Conservation (phyloP, 371 early-diverging fungal species). For the Gilbertella persicaria region DNA sequence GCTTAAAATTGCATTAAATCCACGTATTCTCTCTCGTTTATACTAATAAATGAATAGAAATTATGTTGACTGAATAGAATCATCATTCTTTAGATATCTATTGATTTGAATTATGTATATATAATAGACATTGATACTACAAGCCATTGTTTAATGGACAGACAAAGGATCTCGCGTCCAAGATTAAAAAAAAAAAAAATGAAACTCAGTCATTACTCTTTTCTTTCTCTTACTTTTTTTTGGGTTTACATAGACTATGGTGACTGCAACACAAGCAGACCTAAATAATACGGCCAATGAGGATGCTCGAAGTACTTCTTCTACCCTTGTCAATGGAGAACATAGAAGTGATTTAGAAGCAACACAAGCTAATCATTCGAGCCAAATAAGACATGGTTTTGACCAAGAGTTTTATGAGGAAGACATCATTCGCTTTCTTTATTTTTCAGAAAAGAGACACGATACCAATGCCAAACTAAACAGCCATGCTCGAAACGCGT, state of each 20-base stretch:
- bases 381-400: conserved; percentile 55
- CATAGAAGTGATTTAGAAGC: conserved; percentile 31
- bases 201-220: no score
- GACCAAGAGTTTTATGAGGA: conserved; percentile 59
- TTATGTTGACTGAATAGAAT: no score
- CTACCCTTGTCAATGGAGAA: conserved; percentile 62
- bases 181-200: no score
- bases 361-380: conserved; percentile 1
- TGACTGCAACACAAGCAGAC: conserved; percentile 27
- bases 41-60: no score
- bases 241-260: conserved; percentile 22
- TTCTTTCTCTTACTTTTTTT: background rate
- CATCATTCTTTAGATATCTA: no score
- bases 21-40: no score
- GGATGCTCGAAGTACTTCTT: conserved; percentile 62
- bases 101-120: no score
- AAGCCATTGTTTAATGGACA: no score
- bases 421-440: conserved; percentile 57
- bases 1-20: background rate
- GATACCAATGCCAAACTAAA: conserved; percentile 46
- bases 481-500: conserved; percentile 15
- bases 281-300: conserved; percentile 48
- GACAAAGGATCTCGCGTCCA: no score
- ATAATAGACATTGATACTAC: no score
- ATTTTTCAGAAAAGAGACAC: conserved; percentile 64